Evolutionary conservation across 768 basidiomycete genomes (phyloP), one percentile per base, ranked within the genome.

Genomic region (Dacryopinax primogenitus): DNA sequence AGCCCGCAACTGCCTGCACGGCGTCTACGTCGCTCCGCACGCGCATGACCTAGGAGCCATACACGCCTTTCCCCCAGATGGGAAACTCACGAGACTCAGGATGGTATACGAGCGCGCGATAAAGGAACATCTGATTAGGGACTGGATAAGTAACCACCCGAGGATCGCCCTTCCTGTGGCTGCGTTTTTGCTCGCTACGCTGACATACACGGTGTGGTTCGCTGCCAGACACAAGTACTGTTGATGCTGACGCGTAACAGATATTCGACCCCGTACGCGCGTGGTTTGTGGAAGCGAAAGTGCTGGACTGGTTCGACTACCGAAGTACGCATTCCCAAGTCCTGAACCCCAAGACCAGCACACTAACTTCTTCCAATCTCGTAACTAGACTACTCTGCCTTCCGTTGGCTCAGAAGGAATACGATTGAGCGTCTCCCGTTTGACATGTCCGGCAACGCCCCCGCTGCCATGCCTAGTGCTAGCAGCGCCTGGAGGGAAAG

Each of bases 191-290:
- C 73, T 98, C n/a, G 95, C 93, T 12, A 86, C 87, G 1, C 70
- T 98, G 36, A 90, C 90, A 23, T 96, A 95, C 72, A 87, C 90
- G 4, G 92, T 91, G 68, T 66, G 84, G 75, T 64, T 39, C 47
- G 4, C 63, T 28, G 33, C 62, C 64, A 33, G 62, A 33, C 32
- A 16, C 6, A n/a, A 45, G 33, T 45, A 12, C 36, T 66, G 15
- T 63, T 66, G n/a, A 64, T 66, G 65, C 44, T 30, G 4, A 34
- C 62, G 39, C 16, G 13, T 36, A 15, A 0, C 67, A 95, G 88
- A 83, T 97, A 63, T 96, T 97, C 71, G 92, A 97, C 74, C 93
- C 93, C 1, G 82, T 99, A 41, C 86, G 95, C 30, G 83, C 85
- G 1, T 78, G 92, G 66, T 90, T 86, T 79, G 82, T 98, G 0